phyloP scores from a whole-genome alignment of 1,284 basidiomycete genomes.

The Sporisorium sorghi region DNA sequence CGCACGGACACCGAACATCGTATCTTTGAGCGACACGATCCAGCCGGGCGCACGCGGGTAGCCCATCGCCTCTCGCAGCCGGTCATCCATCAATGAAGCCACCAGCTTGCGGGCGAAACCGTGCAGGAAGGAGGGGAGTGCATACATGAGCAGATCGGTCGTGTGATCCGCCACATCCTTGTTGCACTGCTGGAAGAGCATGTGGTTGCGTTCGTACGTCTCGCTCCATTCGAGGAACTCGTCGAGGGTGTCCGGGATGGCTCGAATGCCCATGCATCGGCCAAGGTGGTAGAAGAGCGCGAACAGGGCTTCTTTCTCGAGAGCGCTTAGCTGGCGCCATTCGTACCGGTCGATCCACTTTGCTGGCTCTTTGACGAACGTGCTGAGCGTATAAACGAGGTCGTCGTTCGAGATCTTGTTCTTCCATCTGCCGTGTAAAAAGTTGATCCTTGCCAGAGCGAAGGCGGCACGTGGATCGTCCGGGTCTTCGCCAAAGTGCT shows the following conservation, averaged over 20 bases:
- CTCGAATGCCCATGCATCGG: slow-evolving; percentile 43
- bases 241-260: slow-evolving; percentile 35
- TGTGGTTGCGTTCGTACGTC: slow-evolving; percentile 37
- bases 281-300: slow-evolving; percentile 47
- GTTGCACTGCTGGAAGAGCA: slow-evolving; percentile 38
- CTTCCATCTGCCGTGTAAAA: slow-evolving; percentile 37
- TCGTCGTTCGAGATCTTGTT: slow-evolving; percentile 54
- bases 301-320: slow-evolving; percentile 54
- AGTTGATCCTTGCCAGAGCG: slow-evolving; percentile 49
- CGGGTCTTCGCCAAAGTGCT: slow-evolving; percentile 31
- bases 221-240: slow-evolving; percentile 38
- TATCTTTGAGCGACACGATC: slow-evolving; percentile 27
- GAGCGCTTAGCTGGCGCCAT: slow-evolving; percentile 22
- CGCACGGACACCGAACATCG: slow-evolving; percentile 11
- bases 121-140: slow-evolving; percentile 20
- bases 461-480: slow-evolving; percentile 47
- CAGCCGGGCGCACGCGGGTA: slow-evolving; percentile 20
- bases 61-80: slow-evolving; percentile 36
- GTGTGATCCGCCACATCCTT: slow-evolving; percentile 47
- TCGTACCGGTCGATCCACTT: slow-evolving; percentile 47
- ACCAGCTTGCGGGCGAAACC: slow-evolving; percentile 32
- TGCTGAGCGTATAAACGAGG: slow-evolving; percentile 48
- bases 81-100: slow-evolving; percentile 39
- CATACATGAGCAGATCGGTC: slow-evolving; percentile 35
- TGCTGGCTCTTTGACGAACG: slow-evolving; percentile 43